phyloP scores from a whole-genome alignment of 805 yeast species.

The Kodamaea jinghongensis region DNA sequence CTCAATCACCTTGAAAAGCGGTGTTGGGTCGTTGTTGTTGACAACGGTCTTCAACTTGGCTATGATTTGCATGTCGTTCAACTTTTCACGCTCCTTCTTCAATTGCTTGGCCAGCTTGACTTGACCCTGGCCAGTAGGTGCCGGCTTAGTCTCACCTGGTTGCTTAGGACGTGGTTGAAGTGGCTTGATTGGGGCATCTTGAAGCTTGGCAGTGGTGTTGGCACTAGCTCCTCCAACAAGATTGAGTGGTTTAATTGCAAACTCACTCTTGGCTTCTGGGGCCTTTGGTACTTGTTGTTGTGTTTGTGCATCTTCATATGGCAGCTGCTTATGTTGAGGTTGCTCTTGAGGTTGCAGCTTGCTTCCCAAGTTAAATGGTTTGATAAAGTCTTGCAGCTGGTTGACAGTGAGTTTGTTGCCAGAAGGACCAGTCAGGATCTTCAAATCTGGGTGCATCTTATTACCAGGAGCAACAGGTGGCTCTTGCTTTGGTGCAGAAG shows the following conservation, averaged over 20 bases:
- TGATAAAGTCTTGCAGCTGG: constrained; percentile 13
- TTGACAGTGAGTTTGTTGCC: constrained; percentile 11
- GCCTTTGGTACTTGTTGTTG: constrained; percentile 2
- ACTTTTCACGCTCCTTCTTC: constrained; percentile 40
- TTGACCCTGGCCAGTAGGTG: constrained; percentile 13
- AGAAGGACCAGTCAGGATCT: constrained; percentile 26
- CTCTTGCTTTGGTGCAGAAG: constrained; percentile 23
- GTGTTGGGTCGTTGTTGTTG: constrained; percentile 80
- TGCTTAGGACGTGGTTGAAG: constrained; percentile 20
- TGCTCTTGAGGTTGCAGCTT: constrained; percentile 11
- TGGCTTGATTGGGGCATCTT: constrained; percentile 25
- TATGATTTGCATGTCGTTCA: constrained; percentile 87
- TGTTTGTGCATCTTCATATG: not conserved
- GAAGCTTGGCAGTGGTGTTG: constrained; percentile 7
- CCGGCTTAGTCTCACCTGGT: constrained; percentile 4
- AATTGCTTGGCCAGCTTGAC: constrained; percentile 38
- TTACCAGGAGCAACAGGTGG: constrained; percentile 31
- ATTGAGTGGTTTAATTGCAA: constrained; percentile 12
- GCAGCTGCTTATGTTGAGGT: constrained; percentile 12
- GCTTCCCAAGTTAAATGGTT: constrained; percentile 18
- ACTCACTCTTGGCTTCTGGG: constrained; percentile 8
- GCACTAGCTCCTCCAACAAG: constrained; percentile 9
- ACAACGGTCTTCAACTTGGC: constrained; percentile 81
- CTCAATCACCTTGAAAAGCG: constrained; percentile 70
- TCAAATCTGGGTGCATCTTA: constrained; percentile 29